Evolutionary conservation across 164 flowering plant species (phyloP), one percentile per base, ranked within the genome.

Genomic region (Amborella trichopoda): DNA sequence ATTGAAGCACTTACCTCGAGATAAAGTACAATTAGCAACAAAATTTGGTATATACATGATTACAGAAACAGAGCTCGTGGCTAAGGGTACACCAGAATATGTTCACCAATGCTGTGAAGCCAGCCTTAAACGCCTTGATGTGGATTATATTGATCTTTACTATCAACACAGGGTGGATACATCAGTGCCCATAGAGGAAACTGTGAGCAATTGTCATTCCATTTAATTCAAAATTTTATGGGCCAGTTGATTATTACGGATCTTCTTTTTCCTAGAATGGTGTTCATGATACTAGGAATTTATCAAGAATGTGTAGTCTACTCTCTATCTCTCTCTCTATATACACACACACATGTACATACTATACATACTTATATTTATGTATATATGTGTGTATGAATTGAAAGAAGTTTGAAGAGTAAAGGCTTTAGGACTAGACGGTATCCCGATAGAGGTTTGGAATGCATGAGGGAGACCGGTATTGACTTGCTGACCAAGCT

Each of bases 111-210:
- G 81, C 53, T 83, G 94, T 52, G 84, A 83, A 52, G 77, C 72
- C 26, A 80, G 85, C 48, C 68, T 83, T 33, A 72, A 70, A 59
- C 64, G 71, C 3, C 81, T 83, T 30, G 72, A 46, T 52, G 74
- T 83, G 17, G 77, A 74, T 47, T 83, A 77, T 25, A 72, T 80
- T 34, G 84, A 83, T 69, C 66, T 83, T 5, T 83, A 77, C 38
- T 80, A 67, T 58, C 78, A 67, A 62, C 84, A 83, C 23, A 63
- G 83, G 4, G 62, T 80, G 6, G 94, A 83, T 52, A 49, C 26
- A 4, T 57, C 69, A 2, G 68, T 78, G 38, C 78, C 84, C 17
- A 78, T 78, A 25, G 87, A 80, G 54, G 83, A 68, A 13, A 74
- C 88, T 2, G 85, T 83, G 58, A 54, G 74, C 5, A 1, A n/a